Evolutionary conservation across 2,329 filamentous ascomycete genomes (phyloP).

Genomic region (Aspergillus quadricinctus): DNA sequence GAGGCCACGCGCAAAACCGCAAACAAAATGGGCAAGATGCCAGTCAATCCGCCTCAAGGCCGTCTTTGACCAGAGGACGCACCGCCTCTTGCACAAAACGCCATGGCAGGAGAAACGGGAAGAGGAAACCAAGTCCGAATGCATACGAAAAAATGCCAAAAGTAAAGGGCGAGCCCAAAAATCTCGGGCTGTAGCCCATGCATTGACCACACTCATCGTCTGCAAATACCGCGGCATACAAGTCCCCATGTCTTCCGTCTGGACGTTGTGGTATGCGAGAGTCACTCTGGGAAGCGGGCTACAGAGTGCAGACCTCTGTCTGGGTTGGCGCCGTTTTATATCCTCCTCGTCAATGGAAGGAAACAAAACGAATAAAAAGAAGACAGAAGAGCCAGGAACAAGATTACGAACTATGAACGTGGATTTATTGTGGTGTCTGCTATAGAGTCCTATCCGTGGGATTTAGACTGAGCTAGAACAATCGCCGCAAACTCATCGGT

Average conservation of each 20-base stretch:
- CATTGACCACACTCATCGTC: background rate
- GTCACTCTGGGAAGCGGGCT: background rate
- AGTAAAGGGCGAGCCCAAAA: constrained; percentile 15
- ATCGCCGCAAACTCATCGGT: background rate
- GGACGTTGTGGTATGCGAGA: background rate
- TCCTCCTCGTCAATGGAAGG: background rate
- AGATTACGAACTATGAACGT: constrained; percentile 3
- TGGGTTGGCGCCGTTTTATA: background rate
- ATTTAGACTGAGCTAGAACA: background rate
- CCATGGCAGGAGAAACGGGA: constrained; percentile 20
- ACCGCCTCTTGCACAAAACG: constrained; percentile 15
- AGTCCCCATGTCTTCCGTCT: background rate
- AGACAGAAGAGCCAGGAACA: background rate
- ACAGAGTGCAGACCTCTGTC: background rate
- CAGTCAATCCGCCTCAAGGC: background rate
- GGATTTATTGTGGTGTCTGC: background rate
- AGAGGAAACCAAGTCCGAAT: constrained; percentile 41
- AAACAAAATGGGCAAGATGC: constrained; percentile 6
- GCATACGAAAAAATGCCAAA: constrained; percentile 46
- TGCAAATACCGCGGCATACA: background rate
- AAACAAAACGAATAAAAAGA: background rate
- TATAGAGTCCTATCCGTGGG: background rate
- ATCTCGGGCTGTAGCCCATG: background rate
- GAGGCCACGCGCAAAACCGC: constrained; percentile 16
- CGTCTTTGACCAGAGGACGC: constrained; percentile 4